Evolutionary conservation across 1,284 basidiomycete species (phyloP), one percentile per base, ranked within the genome.

Genomic region (Entoloma clypeatum): DNA sequence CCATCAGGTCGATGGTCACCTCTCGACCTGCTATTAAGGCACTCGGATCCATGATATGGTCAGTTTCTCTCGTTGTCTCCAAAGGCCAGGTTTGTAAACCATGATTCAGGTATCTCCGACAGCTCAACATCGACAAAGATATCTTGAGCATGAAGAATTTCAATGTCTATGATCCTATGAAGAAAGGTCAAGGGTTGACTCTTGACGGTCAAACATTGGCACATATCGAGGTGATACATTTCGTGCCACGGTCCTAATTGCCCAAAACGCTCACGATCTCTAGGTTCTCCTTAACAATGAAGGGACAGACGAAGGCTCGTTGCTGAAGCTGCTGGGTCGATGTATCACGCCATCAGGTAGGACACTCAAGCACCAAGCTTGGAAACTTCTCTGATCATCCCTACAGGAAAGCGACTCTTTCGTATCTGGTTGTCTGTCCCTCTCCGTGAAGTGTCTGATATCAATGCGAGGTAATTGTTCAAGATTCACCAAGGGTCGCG

Each of bases 131-230:
- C 47, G 93, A 93, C 66, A 89, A 90, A 58, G 91, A 96, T 53
- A 80, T 97, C 41, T 62, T 97, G 50, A 89, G 81, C 43, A 92
- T 94, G 81, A 86, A 81, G 65, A 96, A 96, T 60, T 97, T 97
- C 74, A 94, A 96, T 57, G 74, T 96, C 30, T 96, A 96, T 58
- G 92, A 97, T 62, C 93, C 94, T 0, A 90, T 96, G 77, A 85
- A 85, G 57, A 75, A 77, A 48, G 92, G 91, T 14, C 75, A 85
- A 57, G 88, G 84, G 16, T 67, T 98, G 32, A 75, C 89, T 0
- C 72, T 98, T 19, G 93, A 98, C 61, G 94, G 94, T 2, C 92
- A 96, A 59, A 94, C 92, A 0, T 69, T 98, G 34, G 87, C 89
- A 10, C 94, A 98, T 61, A 75, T 98, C 52, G 94, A 97, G 70